Evolutionary conservation across 495 filamentous ascomycete species (phyloP).

Genomic region (Trichocladium antarcticum): DNA sequence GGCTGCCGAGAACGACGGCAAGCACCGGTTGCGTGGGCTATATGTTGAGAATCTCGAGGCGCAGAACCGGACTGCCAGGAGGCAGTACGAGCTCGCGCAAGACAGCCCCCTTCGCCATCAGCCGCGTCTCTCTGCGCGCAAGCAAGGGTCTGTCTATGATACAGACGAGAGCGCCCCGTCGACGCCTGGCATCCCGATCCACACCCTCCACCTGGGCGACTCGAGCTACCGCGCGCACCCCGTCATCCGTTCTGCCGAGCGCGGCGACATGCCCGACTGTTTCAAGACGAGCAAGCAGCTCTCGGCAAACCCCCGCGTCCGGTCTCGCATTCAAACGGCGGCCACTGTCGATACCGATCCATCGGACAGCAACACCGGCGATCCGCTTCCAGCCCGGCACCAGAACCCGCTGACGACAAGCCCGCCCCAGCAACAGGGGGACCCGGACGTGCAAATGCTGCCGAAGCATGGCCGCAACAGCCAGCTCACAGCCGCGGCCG

Average conservation of each 20-base stretch:
- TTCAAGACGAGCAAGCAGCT: background rate
- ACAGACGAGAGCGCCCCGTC: background rate
- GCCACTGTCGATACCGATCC: background rate
- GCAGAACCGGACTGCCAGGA: background rate
- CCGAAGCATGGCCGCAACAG: no score
- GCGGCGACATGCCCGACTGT: no score
- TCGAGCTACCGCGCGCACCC: background rate
- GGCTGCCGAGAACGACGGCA: background rate
- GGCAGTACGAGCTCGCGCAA: background rate
- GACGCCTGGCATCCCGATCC: background rate
- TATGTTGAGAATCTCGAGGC: background rate
- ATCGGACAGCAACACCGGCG: background rate
- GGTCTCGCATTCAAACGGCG: background rate
- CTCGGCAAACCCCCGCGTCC: background rate
- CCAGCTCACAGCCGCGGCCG: no score
- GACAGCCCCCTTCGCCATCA: background rate
- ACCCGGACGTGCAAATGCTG: no score
- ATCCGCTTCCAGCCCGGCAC: background rate
- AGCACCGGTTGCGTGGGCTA: background rate
- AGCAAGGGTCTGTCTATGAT: background rate
- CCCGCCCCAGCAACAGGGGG: background rate
- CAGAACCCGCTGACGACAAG: background rate
- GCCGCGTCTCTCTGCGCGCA: background rate
- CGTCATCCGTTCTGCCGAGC: slow-evolving; percentile 14
- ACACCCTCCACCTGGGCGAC: background rate